These are phyloP conservation scores for Phragmites australis DNA, from an alignment of 176 grass and related monocot species.

Conservation along the genomic window DNA sequence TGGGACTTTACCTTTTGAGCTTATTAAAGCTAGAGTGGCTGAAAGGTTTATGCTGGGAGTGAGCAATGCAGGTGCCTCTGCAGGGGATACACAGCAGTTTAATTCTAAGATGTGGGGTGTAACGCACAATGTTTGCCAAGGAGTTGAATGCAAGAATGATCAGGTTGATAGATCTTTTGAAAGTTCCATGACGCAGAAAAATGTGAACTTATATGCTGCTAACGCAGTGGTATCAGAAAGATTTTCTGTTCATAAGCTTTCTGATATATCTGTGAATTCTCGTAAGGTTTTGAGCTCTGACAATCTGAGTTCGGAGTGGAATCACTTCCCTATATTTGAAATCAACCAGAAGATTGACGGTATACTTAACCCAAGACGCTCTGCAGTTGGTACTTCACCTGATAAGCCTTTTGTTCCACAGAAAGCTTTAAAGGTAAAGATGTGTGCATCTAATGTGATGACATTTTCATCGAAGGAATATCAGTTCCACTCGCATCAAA, in stretches of 20 bases:
- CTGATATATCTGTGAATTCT: conserved; percentile 46
- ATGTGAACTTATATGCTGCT: conserved; percentile 45
- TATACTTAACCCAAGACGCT: conserved; percentile 60
- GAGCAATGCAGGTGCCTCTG: conserved; percentile 39
- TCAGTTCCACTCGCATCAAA: conserved; percentile 32
- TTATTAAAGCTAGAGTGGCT: conserved; percentile 40
- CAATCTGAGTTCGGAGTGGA: conserved; percentile 45
- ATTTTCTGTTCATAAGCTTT: conserved; percentile 52
- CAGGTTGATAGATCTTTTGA: conserved; percentile 39
- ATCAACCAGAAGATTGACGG: conserved; percentile 69
- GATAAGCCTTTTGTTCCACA: conserved; percentile 46
- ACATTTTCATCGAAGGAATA: conserved; percentile 52
- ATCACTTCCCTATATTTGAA: conserved; percentile 69
- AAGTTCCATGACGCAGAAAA: conserved; percentile 55
- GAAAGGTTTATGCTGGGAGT: conserved; percentile 53
- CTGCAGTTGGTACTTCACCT: conserved; percentile 18
- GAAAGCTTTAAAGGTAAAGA: conserved; percentile 46
- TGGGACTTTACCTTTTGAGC: conserved; percentile 42
- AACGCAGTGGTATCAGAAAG: conserved; percentile 48
- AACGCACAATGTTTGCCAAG: conserved; percentile 45
- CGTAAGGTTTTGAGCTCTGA: conserved; percentile 33
- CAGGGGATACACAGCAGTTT: conserved; percentile 41
- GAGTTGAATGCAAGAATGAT: conserved; percentile 46
- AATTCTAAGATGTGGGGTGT: conserved; percentile 39
- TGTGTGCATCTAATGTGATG: conserved; percentile 42